Conservation (phyloP, 2,329 filamentous ascomycete genomes). For the Alternaria longipes region DNA sequence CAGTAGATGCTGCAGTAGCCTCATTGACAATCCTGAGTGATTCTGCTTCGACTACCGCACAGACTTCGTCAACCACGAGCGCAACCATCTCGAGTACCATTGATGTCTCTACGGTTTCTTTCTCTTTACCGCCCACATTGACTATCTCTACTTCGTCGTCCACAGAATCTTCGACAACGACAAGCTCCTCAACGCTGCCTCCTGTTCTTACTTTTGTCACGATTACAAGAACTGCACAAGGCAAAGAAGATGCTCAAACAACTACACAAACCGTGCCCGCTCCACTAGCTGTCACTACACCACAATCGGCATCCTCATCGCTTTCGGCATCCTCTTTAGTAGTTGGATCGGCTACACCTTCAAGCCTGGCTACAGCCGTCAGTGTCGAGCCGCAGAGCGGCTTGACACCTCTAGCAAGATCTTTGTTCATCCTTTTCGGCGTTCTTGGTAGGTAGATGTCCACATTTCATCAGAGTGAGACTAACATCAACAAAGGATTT, state of each 20-base stretch:
- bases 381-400: constrained; percentile 2
- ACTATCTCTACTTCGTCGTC: neutral
- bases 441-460: constrained; percentile 9
- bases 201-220: constrained; percentile 14
- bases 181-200: neutral
- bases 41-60: neutral
- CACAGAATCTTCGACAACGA: neutral
- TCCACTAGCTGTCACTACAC: neutral
- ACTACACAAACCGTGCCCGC: neutral
- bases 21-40: neutral
- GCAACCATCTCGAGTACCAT: neutral
- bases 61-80: neutral
- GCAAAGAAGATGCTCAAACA: constrained; percentile 3
- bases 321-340: neutral
- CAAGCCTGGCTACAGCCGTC: neutral
- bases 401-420: constrained; percentile 14
- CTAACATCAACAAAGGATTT: constrained; percentile 10
- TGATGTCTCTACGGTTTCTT: neutral
- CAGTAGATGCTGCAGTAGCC: constrained; percentile 3
- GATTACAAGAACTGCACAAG: constrained; percentile 11
- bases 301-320: neutral
- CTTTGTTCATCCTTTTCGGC: constrained; percentile 21
- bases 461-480: neutral
- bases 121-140: neutral
- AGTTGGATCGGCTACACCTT: neutral